phyloP scores from a whole-genome alignment of 202 grass and related monocot genomes.

The Saccharum hybrid region DNA sequence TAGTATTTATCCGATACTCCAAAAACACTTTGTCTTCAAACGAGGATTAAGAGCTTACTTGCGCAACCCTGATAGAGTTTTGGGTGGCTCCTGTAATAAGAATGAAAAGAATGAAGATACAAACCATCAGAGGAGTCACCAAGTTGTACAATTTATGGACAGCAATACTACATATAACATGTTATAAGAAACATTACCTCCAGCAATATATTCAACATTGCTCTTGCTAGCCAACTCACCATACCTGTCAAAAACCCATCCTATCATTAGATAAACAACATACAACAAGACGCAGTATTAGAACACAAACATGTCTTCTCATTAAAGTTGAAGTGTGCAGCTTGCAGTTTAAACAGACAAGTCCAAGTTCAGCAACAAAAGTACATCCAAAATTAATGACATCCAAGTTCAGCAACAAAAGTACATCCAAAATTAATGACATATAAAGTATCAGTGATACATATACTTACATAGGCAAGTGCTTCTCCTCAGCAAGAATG shows the following conservation, averaged over 20 bases:
- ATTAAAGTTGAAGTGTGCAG: background rate
- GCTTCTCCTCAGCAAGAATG: constrained; percentile 85
- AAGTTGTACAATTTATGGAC: background rate
- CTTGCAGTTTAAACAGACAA: background rate
- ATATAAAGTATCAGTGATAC: background rate
- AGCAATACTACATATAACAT: background rate
- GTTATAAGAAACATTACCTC: constrained; percentile 63
- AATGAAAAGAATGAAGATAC: constrained; percentile 37
- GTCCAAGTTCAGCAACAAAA: no score
- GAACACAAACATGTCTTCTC: background rate
- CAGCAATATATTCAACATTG: constrained; percentile 95
- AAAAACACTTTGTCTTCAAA: background rate
- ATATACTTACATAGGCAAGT: constrained; percentile 83
- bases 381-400: no score
- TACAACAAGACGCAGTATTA: background rate
- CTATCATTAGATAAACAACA: background rate
- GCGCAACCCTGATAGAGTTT: constrained; percentile 98
- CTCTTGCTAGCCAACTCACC: constrained; percentile 82
- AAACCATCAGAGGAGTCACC: constrained; percentile 14
- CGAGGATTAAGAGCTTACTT: constrained; percentile 57
- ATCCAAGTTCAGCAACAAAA: constrained; percentile 4
- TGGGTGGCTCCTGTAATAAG: constrained; percentile 81
- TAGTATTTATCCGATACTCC: background rate
- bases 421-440: constrained; percentile 9
- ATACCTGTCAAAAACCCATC: constrained; percentile 58